Evolutionary conservation across 768 basidiomycete species (phyloP).

Genomic region (Phaffia tasmanica): DNA sequence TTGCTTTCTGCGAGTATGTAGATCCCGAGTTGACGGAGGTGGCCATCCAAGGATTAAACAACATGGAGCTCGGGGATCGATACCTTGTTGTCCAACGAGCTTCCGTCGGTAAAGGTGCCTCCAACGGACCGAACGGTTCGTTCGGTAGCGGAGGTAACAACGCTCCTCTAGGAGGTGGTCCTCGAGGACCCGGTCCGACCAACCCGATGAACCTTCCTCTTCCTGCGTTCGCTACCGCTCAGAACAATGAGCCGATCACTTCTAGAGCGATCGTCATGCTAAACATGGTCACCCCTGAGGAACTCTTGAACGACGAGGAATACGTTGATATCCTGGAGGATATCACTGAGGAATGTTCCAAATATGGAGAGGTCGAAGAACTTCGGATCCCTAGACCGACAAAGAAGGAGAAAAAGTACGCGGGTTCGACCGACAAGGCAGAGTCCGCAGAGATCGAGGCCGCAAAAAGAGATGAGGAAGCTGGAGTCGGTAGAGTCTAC

Average conservation of each 20-base stretch:
- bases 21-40: slow-evolving; percentile 81
- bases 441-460: slow-evolving; percentile 50
- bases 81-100: slow-evolving; percentile 93
- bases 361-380: slow-evolving; percentile 70
- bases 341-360: slow-evolving; percentile 76
- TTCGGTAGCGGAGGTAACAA: slow-evolving; percentile 4
- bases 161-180: slow-evolving; percentile 1
- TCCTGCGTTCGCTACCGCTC: not conserved
- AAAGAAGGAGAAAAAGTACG: slow-evolving; percentile 44
- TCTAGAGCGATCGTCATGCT: slow-evolving; percentile 88
- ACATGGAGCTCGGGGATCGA: slow-evolving; percentile 94
- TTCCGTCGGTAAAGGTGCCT: slow-evolving; percentile 53
- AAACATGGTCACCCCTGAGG: slow-evolving; percentile 96
- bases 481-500: slow-evolving; percentile 91
- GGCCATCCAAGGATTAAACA: slow-evolving; percentile 89
- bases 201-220: not conserved
- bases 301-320: slow-evolving; percentile 77
- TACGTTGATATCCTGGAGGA: slow-evolving; percentile 92
- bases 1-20: slow-evolving; percentile 97
- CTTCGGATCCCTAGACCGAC: slow-evolving; percentile 72
- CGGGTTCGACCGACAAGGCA: slow-evolving; percentile 36
- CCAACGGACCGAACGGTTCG: slow-evolving; percentile 14
- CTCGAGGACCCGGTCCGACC: slow-evolving; percentile 1
- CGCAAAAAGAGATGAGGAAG: slow-evolving; percentile 49
- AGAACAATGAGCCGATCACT: slow-evolving; percentile 36